Base-by-base conservation (phyloP, 768 basidiomycete species). In the Xerocomus brunneocitrinus region DNA sequence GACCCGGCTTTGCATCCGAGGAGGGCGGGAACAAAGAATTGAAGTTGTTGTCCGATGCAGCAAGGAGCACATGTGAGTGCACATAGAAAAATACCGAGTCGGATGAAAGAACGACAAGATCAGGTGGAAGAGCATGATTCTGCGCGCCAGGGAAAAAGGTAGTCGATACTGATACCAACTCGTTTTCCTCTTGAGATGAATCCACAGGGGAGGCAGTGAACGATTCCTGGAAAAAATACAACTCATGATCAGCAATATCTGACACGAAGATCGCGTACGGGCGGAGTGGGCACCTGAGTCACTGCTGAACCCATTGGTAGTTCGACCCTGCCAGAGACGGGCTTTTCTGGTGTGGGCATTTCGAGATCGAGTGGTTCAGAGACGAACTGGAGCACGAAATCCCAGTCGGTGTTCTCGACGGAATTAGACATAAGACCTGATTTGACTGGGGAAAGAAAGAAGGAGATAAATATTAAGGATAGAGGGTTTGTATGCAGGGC, bases 11-110 rank as follows among this genome's bases (percentile, higher is more conserved):
- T 5, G 72, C 58, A 30, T 74, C 66, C 28, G 73, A 57, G 2
- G 75, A 61, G 5, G 72, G 56, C 3, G 84, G 78, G 19, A 93
- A 70, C 39, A 82, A 76, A 4, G 76, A 72, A 43, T 78, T 76
- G 69, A 91, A 91, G 12, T 68, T 71, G 57, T 90, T 92, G 31
- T 73, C 70, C 12, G 91, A 92, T 10, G 74, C 76, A 3, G 69
- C 62, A 32, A 86, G 74, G 40, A 92, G 72, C 48, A 81, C 61
- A 40, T 80, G 72, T 0, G 76, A 72, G 66, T 91, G 88, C 6
- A 85, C 84, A 62, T 91, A 91, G 76, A 93, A 93, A 69, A 90
- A 89, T 38, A 93, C 88, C 16, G 79, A 78, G 62, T 93, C 91
- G 28, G 82, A 76, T 3, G 88, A 84, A 50, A 90, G 71, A 47